phyloP scores from a whole-genome alignment of 2,329 filamentous ascomycete genomes.

The Talaromyces sp. region DNA sequence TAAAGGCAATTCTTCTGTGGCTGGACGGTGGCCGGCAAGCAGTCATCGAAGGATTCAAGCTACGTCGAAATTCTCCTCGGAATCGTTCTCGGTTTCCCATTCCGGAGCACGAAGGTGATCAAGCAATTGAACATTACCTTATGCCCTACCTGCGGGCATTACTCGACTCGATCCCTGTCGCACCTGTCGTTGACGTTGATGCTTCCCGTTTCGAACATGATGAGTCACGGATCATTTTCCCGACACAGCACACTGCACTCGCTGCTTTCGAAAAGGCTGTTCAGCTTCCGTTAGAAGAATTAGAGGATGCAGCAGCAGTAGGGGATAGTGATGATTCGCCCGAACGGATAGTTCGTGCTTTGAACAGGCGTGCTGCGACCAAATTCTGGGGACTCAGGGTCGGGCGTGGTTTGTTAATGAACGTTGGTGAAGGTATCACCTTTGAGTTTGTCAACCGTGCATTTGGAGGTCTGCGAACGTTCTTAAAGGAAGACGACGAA shows the following conservation, averaged over 20 bases:
- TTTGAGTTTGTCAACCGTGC: slow-evolving; percentile 59
- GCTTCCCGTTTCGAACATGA: slow-evolving; percentile 59
- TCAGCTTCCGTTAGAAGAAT: slow-evolving; percentile 52
- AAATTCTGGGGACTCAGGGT: slow-evolving; percentile 62
- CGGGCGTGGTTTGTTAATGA: slow-evolving; percentile 59
- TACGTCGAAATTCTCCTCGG: slow-evolving; percentile 41
- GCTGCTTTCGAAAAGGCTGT: slow-evolving; percentile 56
- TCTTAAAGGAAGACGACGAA: slow-evolving; percentile 39
- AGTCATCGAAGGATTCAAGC: slow-evolving; percentile 58
- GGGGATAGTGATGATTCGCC: slow-evolving; percentile 20
- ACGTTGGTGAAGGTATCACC: slow-evolving; percentile 55
- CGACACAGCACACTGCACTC: slow-evolving; percentile 56
- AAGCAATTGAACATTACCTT: slow-evolving; percentile 57
- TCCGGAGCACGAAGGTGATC: slow-evolving; percentile 48
- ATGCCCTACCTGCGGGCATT: slow-evolving; percentile 59
- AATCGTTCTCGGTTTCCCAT: slow-evolving; percentile 53
- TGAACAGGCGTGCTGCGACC: slow-evolving; percentile 35
- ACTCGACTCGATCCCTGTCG: slow-evolving; percentile 51
- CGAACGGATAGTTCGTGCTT: slow-evolving; percentile 31
- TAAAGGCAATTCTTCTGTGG: slow-evolving; percentile 64
- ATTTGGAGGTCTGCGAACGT: slow-evolving; percentile 59
- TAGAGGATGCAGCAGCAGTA: slow-evolving; percentile 41
- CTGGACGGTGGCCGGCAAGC: slow-evolving; percentile 58
- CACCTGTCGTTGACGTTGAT: slow-evolving; percentile 57
- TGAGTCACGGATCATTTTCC: slow-evolving; percentile 52